Evolutionary conservation across 768 basidiomycete genomes (phyloP), one percentile per base, ranked within the genome.

Genomic region (Mycena galopus): DNA sequence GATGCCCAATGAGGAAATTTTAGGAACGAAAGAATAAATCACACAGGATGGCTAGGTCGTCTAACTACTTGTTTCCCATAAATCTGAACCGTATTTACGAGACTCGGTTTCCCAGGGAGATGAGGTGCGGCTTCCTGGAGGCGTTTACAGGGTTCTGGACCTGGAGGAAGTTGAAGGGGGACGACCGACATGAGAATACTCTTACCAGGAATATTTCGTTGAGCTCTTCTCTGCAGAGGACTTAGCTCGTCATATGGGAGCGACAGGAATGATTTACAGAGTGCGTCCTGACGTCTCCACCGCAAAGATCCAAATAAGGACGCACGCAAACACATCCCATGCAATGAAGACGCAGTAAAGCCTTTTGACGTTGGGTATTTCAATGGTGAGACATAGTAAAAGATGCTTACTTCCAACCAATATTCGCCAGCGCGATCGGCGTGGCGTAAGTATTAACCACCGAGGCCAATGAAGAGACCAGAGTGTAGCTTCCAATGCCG

Each of bases 401-500:
- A 23, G 4, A 39, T 10, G 16, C 60, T 42, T 27, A 8, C 65
- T 58, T 82, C 80, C 83, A 81, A 50, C 78, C 72, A 67, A 86
- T 86, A 64, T 82, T 82, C 23, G 77, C 59, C 16, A 87, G 79
- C 1, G 84, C 85, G 74, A 86, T 83, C 2, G 86, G 86, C 5
- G 83, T 84, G 7, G 89, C 88, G 64, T 88, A 91, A 14, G 84
- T 85, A 75, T 89, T 90, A 77, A 87, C 83, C 67, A 88, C 84
- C 16, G 83, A 84, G 17, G 85, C 85, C 37, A 81, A 81, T 65
- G 82, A 85, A n/a, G 85, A 85, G 5, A 83, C 82, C 27, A 87
- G 80, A 1, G 83, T 83, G 69, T 86, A 85, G 33, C 84, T 86
- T 44, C 10, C 11, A 7, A 71, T 14, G 5, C 64, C 14, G 5